phyloP scores from a whole-genome alignment of 352 stramenopile genomes.

The Globisporangium ultimum region DNA sequence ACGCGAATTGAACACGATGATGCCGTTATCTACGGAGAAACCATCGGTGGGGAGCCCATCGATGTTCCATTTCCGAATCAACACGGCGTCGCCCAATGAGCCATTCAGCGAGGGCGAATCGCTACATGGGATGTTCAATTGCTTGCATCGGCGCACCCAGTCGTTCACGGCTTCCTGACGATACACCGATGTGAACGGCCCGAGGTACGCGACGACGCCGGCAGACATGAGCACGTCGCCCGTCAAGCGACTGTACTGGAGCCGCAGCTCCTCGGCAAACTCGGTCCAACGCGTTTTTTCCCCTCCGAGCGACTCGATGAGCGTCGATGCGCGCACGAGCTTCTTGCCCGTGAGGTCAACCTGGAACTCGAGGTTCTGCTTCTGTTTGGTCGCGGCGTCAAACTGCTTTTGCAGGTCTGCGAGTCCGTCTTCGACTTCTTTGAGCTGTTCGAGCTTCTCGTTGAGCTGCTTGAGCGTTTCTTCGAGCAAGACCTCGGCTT shows the following conservation, averaged over 20 bases:
- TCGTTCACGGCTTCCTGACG: constrained; percentile 72
- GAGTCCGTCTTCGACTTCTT: constrained; percentile 90
- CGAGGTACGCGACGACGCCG: constrained; percentile 91
- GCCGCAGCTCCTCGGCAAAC: constrained; percentile 76
- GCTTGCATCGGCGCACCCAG: constrained; percentile 77
- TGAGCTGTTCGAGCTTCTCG: constrained; percentile 88
- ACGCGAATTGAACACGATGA: constrained; percentile 92
- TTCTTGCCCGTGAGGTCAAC: constrained; percentile 94
- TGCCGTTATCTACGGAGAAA: constrained; percentile 94
- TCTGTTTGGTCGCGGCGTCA: constrained; percentile 87
- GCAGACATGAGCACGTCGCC: constrained; percentile 92
- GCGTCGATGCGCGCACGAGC: constrained; percentile 86
- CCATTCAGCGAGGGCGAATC: constrained; percentile 82
- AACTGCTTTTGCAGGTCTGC: constrained; percentile 86
- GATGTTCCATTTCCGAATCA: constrained; percentile 94
- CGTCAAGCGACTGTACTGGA: constrained; percentile 88
- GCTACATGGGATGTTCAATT: constrained; percentile 77
- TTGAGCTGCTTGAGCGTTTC: constrained; percentile 90
- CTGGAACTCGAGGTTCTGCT: constrained; percentile 90
- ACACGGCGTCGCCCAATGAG: constrained; percentile 89
- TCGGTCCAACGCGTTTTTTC: constrained; percentile 92
- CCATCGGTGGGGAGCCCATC: constrained; percentile 91
- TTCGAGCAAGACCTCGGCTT: constrained; percentile 82
- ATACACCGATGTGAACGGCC: constrained; percentile 90
- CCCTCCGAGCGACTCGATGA: constrained; percentile 92